Percentiles rank a stretch among this genome's conserved stretches.
Conservation (phyloP, 2,329 filamentous ascomycete genomes). For the Diaporthe citrichinensis region DNA sequence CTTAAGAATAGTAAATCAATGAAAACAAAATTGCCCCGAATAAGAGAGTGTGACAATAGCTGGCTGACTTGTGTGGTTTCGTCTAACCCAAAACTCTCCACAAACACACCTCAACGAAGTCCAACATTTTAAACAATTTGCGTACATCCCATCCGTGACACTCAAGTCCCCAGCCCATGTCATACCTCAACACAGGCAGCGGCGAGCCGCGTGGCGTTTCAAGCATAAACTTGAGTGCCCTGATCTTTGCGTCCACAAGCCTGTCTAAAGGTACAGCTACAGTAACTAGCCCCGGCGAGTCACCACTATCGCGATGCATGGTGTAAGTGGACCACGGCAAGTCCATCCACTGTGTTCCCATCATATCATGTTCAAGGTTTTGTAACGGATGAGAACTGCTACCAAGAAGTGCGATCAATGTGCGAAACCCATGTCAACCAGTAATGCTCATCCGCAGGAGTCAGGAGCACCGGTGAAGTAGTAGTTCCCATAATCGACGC, state of each 20-base stretch:
- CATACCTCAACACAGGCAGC: background rate
- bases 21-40: background rate
- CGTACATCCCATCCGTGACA: background rate
- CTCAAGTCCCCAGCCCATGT: background rate
- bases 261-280: background rate
- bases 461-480: background rate
- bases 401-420: background rate
- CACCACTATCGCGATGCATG: background rate
- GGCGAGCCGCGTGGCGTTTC: background rate
- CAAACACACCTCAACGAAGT: background rate
- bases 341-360: background rate
- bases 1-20: background rate
- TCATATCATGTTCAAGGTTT: background rate
- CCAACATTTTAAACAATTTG: background rate
- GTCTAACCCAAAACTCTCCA: background rate
- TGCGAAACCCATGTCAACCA: background rate
- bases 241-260: background rate
- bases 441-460: background rate
- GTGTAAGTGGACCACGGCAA: background rate
- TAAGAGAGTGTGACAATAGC: background rate
- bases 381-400: background rate
- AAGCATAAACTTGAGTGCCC: background rate
- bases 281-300: background rate
- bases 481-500: background rate
- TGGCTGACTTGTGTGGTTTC: background rate